A percentile compares a stretch with the other conserved stretches of the same genome.
phyloP scores from a whole-genome alignment of 176 grass and related monocot genomes.

The Secale cereale region DNA sequence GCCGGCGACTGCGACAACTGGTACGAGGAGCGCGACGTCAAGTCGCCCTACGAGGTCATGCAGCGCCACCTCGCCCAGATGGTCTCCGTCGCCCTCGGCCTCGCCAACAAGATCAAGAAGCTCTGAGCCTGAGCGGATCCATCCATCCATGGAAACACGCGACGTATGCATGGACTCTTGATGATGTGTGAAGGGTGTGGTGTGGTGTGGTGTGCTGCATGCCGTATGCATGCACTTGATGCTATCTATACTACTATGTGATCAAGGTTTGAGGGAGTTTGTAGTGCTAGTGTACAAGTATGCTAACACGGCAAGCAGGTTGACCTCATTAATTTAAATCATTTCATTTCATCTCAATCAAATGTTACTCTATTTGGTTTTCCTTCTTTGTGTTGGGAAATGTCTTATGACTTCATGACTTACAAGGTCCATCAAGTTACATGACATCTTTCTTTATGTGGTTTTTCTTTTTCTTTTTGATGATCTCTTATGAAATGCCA shows the following conservation, averaged over 20 bases:
- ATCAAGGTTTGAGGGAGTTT: not conserved
- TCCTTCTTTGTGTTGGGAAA: not conserved
- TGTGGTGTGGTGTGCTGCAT: conserved; percentile 10
- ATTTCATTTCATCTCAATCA: not conserved
- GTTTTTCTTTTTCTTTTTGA: not conserved
- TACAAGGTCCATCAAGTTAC: not conserved
- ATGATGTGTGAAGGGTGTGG: not conserved
- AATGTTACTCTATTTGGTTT: not conserved
- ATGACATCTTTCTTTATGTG: not conserved
- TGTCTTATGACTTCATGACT: no score
- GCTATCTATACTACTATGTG: not conserved
- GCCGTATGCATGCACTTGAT: conserved; percentile 8
- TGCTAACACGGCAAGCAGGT: conserved; percentile 12
- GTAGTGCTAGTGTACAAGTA: not conserved
- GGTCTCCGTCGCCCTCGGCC: conserved; percentile 21
- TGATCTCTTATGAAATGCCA: not conserved
- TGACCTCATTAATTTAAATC: not conserved
- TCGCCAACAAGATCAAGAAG: conserved; percentile 1
- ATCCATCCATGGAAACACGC: not conserved
- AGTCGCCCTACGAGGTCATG: not conserved
- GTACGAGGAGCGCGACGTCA: not conserved
- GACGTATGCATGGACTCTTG: not conserved
- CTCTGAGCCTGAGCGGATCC: not conserved
- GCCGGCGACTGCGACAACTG: conserved; percentile 24
- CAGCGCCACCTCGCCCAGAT: conserved; percentile 17